Evolutionary conservation across 2,329 filamentous ascomycete genomes (phyloP), one percentile per base, ranked within the genome.

Genomic region (Cytospora piceicola): DNA sequence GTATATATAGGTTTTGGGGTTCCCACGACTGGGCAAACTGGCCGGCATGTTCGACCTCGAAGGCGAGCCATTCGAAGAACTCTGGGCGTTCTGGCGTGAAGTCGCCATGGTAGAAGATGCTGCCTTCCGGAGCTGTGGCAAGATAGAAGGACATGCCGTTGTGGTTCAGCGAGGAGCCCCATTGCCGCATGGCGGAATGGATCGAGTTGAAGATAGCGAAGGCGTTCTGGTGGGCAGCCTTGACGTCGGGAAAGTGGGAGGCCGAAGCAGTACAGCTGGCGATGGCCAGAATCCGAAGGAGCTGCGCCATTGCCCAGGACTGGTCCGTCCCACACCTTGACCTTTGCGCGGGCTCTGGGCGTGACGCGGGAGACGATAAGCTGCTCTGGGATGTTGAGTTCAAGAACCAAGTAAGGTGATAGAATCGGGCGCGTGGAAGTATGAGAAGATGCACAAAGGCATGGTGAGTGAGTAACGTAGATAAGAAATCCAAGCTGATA

Each of bases 141-240:
- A 86, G 75, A 72, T 88, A 88, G 67, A 86, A 81, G 0, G 83
- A 85, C 81, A 89, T 85, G 67, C 87, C 87, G 72, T 89, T 89
- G 71, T 89, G 86, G 66, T 88, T 80, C 1, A 88, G 72, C 0
- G 85, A 86, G 0, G 84, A 86, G 3, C 84, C 86, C 83, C 84
- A 89, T 77, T 89, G 66, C 14, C 66, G 58, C 58, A 67, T 60
- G 7, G 66, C 66, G 36, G 63, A 58, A 27, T 67, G 66, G 30
- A 67, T 56, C 4, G 66, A 65, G 58, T 67, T 67, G 58, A 67
- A 67, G 53, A 67, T n/a, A 15, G 63, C 27, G 24, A 66, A 67
- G 8, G 63, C 66, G 36, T 66, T 61, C 2, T 59, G 34, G 9
- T 39, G 54, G 29, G 63, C 63, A 11, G 54, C 59, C 20, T 59